phyloP scores from a whole-genome alignment of 352 stramenopile genomes.

The Pilasporangium apinafurcum region DNA sequence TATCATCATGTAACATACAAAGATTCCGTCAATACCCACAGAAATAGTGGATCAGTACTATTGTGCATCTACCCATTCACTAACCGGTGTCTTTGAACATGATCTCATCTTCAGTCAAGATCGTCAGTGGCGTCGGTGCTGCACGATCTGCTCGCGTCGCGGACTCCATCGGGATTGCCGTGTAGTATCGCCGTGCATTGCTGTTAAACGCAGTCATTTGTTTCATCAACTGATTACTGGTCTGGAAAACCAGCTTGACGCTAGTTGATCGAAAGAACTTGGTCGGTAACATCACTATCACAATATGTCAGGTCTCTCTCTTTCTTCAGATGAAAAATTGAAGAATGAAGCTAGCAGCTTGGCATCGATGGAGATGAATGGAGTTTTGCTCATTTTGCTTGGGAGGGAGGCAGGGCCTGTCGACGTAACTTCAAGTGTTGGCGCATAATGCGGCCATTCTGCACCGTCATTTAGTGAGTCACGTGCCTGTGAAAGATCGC shows the following conservation, averaged over 20 bases:
- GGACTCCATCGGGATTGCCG: too few species aligned
- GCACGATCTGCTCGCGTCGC: background rate
- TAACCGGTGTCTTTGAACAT: slow-evolving; percentile 82
- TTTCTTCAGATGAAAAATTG: background rate
- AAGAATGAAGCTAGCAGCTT: too few species aligned
- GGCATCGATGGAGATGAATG: background rate
- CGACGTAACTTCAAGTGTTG: background rate
- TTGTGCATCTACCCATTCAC: slow-evolving; percentile 1
- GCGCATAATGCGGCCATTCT: too few species aligned
- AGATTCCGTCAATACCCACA: background rate
- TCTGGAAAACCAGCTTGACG: background rate
- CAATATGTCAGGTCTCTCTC: background rate
- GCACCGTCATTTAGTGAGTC: background rate
- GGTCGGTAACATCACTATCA: background rate
- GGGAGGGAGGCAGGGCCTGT: too few species aligned
- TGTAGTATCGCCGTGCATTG: too few species aligned
- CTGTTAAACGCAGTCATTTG: slow-evolving; percentile 1
- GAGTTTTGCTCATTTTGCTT: background rate
- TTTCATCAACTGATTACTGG: background rate
- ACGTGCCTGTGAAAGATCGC: slow-evolving; percentile 1
- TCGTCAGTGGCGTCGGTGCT: slow-evolving; percentile 32
- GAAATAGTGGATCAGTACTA: background rate
- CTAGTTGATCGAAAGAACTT: background rate
- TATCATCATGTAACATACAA: slow-evolving; percentile 6
- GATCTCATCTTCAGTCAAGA: slow-evolving; percentile 67